Percentiles rank a stretch among this genome's conserved stretches.
Evolutionary conservation across 164 flowering plant genomes (phyloP).

Genomic region (Protea cynaroides): DNA sequence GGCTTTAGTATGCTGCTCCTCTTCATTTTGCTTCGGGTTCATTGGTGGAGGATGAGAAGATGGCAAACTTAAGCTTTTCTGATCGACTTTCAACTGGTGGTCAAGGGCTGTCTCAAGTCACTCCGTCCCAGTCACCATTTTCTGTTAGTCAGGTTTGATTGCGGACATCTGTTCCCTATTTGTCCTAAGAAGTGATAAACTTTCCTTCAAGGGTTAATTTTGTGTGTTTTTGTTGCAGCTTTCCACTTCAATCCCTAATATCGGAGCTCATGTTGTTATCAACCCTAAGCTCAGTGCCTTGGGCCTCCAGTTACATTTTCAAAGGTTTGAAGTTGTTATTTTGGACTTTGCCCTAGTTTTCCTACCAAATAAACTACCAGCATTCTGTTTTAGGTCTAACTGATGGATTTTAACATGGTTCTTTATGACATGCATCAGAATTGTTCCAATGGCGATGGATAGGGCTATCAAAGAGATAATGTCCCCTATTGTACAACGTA

Average conservation of each 20-base stretch:
- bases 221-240: conserved; percentile 40
- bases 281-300: conserved; percentile 61
- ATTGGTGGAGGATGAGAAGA: conserved; percentile 74
- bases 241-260: conserved; percentile 58
- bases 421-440: conserved; percentile 38
- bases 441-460: conserved; percentile 84
- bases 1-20: conserved; percentile 53
- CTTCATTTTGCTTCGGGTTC: conserved; percentile 59
- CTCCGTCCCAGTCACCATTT: conserved; percentile 57
- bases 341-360: conserved; percentile 1
- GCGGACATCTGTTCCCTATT: neutral
- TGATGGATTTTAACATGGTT: neutral
- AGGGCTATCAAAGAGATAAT: conserved; percentile 88
- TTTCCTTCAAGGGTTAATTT: conserved; percentile 8
- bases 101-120: conserved; percentile 59
- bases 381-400: neutral
- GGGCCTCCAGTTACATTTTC: conserved; percentile 78
- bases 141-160: conserved; percentile 59
- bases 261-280: conserved; percentile 71
- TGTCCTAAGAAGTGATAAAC: neutral
- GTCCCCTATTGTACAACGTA: conserved; percentile 72
- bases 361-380: neutral
- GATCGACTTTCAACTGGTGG: conserved; percentile 77
- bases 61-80: conserved; percentile 56
- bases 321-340: conserved; percentile 49